Conservation (phyloP, 805 yeast species). For the Lachancea cidri region DNA sequence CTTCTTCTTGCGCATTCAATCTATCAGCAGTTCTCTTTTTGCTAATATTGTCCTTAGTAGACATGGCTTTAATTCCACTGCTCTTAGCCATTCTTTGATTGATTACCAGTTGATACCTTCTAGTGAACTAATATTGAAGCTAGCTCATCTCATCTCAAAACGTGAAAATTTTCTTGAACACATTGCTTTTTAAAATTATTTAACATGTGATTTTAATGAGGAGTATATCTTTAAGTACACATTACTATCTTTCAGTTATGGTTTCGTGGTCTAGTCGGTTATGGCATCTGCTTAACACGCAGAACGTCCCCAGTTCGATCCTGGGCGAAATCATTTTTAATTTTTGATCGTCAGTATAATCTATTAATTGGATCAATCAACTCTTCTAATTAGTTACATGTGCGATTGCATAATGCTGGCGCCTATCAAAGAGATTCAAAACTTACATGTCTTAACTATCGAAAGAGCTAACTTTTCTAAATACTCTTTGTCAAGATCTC, state of each 20-base stretch:
- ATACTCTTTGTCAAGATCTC: slow-evolving; percentile 49
- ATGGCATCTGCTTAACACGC: slow-evolving; percentile 99
- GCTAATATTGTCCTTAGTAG: neutral
- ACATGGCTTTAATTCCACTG: neutral
- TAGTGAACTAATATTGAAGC: neutral
- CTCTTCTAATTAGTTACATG: too few species aligned
- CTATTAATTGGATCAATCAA: too few species aligned
- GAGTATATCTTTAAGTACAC: neutral
- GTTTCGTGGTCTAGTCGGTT: slow-evolving; percentile 99
- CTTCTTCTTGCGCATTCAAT: slow-evolving; percentile 19
- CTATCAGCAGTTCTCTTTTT: slow-evolving; percentile 22
- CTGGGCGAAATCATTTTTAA: slow-evolving; percentile 91
- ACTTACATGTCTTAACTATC: slow-evolving; percentile 50
- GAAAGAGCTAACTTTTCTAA: slow-evolving; percentile 55
- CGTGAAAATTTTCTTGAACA: neutral
- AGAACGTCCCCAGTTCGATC: slow-evolving; percentile 99
- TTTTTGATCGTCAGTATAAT: neutral
- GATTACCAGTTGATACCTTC: neutral
- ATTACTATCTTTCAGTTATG: slow-evolving; percentile 30
- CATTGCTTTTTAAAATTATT: slow-evolving; percentile 1
- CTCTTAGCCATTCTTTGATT: slow-evolving; percentile 3
- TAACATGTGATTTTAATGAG: neutral
- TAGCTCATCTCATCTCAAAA: slow-evolving; percentile 13
- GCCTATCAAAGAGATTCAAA: too few species aligned
- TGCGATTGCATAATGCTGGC: too few species aligned